Percentiles rank a stretch among this genome's conserved stretches.
phyloP scores from a whole-genome alignment of 805 yeast genomes.

The Lipomyces orientalis region DNA sequence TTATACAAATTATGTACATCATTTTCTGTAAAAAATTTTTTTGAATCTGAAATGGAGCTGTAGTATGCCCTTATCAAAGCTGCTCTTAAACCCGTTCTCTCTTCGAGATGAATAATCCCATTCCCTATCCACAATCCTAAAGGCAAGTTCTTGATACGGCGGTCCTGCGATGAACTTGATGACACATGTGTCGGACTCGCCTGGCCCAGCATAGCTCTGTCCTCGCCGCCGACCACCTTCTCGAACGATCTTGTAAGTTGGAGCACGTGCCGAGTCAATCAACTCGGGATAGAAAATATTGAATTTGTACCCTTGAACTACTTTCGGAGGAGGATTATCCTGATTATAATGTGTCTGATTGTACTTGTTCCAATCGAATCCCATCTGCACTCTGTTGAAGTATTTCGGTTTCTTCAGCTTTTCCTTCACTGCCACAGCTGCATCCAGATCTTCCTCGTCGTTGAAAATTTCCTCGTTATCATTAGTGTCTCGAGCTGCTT shows the following conservation, averaged over 20 bases:
- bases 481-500: conserved; percentile 11
- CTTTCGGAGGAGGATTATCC: conserved; percentile 49
- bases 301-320: conserved; percentile 48
- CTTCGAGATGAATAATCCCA: conserved; percentile 46
- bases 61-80: conserved; percentile 47
- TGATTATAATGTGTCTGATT: conserved; percentile 45
- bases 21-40: conserved; percentile 41
- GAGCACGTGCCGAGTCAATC: conserved; percentile 39
- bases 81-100: conserved; percentile 42
- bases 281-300: conserved; percentile 47
- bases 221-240: conserved; percentile 22
- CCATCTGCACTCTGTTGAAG: conserved; percentile 44
- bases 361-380: conserved; percentile 48
- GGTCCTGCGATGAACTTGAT: conserved; percentile 45
- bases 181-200: conserved; percentile 41
- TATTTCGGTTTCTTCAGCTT: conserved; percentile 41
- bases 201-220: conserved; percentile 22
- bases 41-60: conserved; percentile 48
- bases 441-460: conserved; percentile 34
- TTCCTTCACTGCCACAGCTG: conserved; percentile 1
- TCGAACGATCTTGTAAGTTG: conserved; percentile 44
- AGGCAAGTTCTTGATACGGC: conserved; percentile 47
- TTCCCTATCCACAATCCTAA: conserved; percentile 45
- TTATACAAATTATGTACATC: conserved; percentile 8
- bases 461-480: conserved; percentile 40